A percentile compares a stretch with the other conserved stretches of the same genome.
phyloP scores from a whole-genome alignment of 768 basidiomycete species.

The Pleurotus citrinopileatus region DNA sequence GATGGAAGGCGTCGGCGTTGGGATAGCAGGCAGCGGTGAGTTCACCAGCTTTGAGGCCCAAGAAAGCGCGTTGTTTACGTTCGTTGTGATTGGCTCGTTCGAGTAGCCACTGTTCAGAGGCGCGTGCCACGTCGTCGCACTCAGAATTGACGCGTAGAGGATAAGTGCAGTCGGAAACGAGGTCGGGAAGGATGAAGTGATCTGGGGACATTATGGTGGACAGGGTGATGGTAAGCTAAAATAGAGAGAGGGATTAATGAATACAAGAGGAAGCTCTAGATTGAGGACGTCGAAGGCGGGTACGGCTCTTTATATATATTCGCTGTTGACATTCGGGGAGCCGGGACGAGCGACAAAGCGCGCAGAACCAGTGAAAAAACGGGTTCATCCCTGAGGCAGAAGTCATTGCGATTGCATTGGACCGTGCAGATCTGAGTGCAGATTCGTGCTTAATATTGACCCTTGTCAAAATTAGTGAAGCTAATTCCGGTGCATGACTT shows the following conservation, averaged over 20 bases:
- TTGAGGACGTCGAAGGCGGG: neutral
- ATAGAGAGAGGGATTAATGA: conserved; percentile 1
- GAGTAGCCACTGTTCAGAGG: conserved; percentile 22
- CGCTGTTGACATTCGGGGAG: neutral
- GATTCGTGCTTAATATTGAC: conserved; percentile 8
- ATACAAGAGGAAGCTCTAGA: conserved; percentile 6
- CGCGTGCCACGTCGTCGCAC: conserved; percentile 16
- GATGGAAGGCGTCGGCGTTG: conserved; percentile 33
- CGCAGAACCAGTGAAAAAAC: conserved; percentile 3
- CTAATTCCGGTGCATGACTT: neutral
- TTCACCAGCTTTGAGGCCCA: conserved; percentile 39
- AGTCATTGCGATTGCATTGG: neutral
- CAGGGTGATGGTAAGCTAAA: neutral
- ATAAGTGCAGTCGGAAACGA: conserved; percentile 24
- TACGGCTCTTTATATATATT: neutral
- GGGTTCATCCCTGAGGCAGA: neutral
- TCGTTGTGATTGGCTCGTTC: conserved; percentile 14
- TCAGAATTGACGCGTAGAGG: conserved; percentile 20
- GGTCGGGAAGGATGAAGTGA: conserved; percentile 23
- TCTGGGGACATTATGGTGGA: conserved; percentile 3
- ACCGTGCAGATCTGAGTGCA: conserved; percentile 1
- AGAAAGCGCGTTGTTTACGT: conserved; percentile 20
- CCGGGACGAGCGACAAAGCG: conserved; percentile 1
- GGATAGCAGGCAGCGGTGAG: conserved; percentile 44
- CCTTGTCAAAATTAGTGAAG: neutral